Evolutionary conservation across 371 early-diverging fungal species (phyloP).

Genomic region (Mucor irregularis): DNA sequence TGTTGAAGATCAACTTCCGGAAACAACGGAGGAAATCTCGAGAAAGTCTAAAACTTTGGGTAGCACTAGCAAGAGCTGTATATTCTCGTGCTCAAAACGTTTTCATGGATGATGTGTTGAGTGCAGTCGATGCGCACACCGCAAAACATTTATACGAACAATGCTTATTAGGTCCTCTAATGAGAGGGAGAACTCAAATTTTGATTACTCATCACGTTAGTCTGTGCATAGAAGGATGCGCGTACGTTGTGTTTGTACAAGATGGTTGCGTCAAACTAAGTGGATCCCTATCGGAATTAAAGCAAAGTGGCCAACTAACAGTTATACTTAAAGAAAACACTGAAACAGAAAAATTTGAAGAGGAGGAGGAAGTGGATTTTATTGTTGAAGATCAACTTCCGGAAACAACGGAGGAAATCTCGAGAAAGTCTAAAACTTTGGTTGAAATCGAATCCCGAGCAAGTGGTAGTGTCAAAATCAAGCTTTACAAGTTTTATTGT

Average conservation of each 20-base stretch:
- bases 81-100: constrained; percentile 75
- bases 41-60: constrained; percentile 82
- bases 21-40: too few species aligned
- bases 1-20: too few species aligned
- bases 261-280: constrained; percentile 51
- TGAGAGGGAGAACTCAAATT: constrained; percentile 78
- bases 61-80: constrained; percentile 83
- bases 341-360: neutral
- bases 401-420: neutral
- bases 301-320: constrained; percentile 32
- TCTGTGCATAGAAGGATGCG: constrained; percentile 69
- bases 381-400: neutral
- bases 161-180: constrained; percentile 70
- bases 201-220: constrained; percentile 89
- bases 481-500: constrained; percentile 43
- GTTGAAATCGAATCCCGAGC: constrained; percentile 36
- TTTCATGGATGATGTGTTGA: constrained; percentile 83
- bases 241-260: constrained; percentile 64
- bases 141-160: constrained; percentile 77
- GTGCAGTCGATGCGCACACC: constrained; percentile 86
- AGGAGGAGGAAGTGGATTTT: neutral
- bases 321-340: constrained; percentile 11
- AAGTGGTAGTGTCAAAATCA: constrained; percentile 44
- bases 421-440: constrained; percentile 20
- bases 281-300: constrained; percentile 49